A percentile compares a stretch with the other conserved stretches of the same genome.
These are phyloP conservation scores for Diutina neorugosa DNA, from an alignment of 1,139 yeast species.

Conservation along the genomic window DNA sequence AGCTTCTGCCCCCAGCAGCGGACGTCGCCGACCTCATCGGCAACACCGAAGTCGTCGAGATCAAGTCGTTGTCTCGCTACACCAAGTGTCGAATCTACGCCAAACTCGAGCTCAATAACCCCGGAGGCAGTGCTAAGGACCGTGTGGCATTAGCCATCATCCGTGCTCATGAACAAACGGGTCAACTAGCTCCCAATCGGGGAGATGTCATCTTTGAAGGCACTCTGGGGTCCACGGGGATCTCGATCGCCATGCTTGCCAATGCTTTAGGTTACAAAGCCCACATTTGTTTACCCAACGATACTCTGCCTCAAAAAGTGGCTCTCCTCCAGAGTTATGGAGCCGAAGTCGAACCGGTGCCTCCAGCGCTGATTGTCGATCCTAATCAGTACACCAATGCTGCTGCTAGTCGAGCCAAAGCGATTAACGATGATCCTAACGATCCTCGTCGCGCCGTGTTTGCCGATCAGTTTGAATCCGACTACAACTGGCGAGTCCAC, in stretches of 20 bases:
- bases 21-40: conserved; percentile 46
- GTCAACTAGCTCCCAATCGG: conserved; percentile 41
- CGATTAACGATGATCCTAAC: conserved; percentile 30
- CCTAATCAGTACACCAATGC: conserved; percentile 87
- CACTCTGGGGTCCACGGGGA: conserved; percentile 93
- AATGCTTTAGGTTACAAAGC: conserved; percentile 81
- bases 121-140: conserved; percentile 95
- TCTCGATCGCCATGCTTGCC: conserved; percentile 79
- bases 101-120: conserved; percentile 75
- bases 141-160: conserved; percentile 85
- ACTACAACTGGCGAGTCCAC: conserved; percentile 80
- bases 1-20: background rate
- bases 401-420: conserved; percentile 55
- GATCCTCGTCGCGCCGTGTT: conserved; percentile 49
- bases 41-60: conserved; percentile 74
- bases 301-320: conserved; percentile 77
- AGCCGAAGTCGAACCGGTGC: conserved; percentile 77
- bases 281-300: conserved; percentile 92
- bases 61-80: conserved; percentile 56
- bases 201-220: conserved; percentile 79
- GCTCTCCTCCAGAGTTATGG: conserved; percentile 63
- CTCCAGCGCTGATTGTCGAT: conserved; percentile 92
- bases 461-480: conserved; percentile 94
- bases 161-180: conserved; percentile 48
- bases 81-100: conserved; percentile 84